phyloP scores from a whole-genome alignment of 1,284 basidiomycete genomes.

The Rhodotorula sp. region DNA sequence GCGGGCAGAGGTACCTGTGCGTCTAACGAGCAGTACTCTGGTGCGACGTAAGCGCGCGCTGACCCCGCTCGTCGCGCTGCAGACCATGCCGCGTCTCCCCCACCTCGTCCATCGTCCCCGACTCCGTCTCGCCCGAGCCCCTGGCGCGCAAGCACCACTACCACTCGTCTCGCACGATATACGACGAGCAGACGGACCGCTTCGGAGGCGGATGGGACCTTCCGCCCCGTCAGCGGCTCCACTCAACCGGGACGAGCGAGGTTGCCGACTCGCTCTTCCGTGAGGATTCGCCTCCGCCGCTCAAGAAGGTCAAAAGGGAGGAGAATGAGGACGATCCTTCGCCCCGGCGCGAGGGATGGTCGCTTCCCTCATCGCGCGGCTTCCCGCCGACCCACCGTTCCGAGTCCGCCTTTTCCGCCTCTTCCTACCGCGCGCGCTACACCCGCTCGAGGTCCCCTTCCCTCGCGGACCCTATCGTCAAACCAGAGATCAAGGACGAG shows the following conservation, averaged over 20 bases:
- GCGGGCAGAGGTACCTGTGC: no score
- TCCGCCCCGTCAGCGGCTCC: neutral
- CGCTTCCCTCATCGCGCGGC: neutral
- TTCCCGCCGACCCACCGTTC: neutral
- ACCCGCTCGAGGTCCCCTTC: neutral
- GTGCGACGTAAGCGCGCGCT: neutral
- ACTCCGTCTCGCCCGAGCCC: constrained; percentile 8
- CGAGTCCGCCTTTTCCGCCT: neutral
- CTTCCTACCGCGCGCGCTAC: neutral
- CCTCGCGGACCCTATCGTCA: neutral
- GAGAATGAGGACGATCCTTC: neutral
- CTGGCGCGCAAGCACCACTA: neutral
- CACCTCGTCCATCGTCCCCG: neutral
- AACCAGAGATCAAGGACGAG: neutral
- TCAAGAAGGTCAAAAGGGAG: neutral
- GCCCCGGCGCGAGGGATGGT: neutral
- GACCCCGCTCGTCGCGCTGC: neutral
- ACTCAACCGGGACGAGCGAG: neutral
- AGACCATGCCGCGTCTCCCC: neutral
- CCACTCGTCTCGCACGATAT: no score
- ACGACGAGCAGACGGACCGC: no score
- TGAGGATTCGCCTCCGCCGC: neutral
- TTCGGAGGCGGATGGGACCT: no score
- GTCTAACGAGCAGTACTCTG: no score
- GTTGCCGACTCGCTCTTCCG: neutral